Percentiles rank a stretch among this genome's conserved stretches.
These are phyloP conservation scores for Orbilia brochopaga DNA, from an alignment of 2,329 filamentous ascomycete genomes.

Conservation along the genomic window DNA sequence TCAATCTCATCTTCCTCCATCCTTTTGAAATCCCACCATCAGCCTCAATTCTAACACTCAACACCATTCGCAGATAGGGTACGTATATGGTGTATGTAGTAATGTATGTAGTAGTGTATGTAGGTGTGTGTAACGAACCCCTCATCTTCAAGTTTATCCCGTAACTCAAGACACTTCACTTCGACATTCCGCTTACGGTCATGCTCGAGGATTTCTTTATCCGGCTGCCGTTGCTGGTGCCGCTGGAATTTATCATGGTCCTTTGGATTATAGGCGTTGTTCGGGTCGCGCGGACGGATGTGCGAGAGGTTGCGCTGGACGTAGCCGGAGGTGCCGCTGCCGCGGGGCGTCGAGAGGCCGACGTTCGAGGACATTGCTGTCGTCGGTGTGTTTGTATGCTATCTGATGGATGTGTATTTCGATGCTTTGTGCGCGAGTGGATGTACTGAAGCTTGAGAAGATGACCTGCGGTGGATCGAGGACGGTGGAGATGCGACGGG, in stretches of 20 bases:
- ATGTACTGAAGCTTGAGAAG: not conserved
- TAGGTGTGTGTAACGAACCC: conserved; percentile 63
- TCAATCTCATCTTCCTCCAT: conserved; percentile 92
- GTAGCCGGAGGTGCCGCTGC: conserved; percentile 95
- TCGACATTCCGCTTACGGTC: conserved; percentile 90
- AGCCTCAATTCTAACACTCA: too few relatives aligned
- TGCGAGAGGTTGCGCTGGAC: conserved; percentile 94
- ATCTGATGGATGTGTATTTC: conserved; percentile 9
- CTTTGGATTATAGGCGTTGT: conserved; percentile 69
- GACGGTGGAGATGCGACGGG: not conserved
- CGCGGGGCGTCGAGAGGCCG: conserved; percentile 89
- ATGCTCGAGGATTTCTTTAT: conserved; percentile 91
- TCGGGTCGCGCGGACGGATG: conserved; percentile 76
- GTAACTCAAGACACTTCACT: conserved; percentile 87
- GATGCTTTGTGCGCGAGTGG: not conserved
- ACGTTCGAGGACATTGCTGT: conserved; percentile 89
- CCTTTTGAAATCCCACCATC: conserved; percentile 59
- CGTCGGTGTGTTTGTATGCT: not conserved
- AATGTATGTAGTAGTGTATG: too few relatives aligned
- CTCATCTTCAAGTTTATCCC: conserved; percentile 90
- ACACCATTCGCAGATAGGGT: too few relatives aligned
- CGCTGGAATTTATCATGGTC: conserved; percentile 69
- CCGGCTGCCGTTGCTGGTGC: conserved; percentile 81
- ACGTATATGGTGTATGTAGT: too few relatives aligned
- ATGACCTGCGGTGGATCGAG: not conserved